These are phyloP conservation scores for Aspergillus bertholletiae DNA, from an alignment of 495 filamentous ascomycete species.

Conservation along the genomic window DNA sequence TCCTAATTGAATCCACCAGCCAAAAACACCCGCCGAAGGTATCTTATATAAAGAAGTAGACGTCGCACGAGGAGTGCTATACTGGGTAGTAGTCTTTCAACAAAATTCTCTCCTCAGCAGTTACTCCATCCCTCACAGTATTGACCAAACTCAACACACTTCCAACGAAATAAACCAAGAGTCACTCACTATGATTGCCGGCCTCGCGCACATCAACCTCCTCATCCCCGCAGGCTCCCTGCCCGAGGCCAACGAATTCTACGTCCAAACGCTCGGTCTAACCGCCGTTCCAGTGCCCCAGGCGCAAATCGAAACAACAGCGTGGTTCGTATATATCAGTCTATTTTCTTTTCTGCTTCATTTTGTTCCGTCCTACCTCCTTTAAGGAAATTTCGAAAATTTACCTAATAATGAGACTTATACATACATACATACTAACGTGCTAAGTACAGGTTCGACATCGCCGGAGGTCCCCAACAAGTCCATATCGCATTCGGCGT, in stretches of 20 bases:
- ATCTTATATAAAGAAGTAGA: too few relatives aligned
- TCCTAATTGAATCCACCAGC: too few relatives aligned
- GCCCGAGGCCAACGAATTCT: conserved; percentile 51
- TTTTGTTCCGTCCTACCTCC: not conserved
- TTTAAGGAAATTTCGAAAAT: too few relatives aligned
- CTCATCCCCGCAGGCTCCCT: conserved; percentile 52
- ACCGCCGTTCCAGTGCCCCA: conserved; percentile 46
- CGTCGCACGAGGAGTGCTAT: too few relatives aligned
- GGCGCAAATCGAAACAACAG: conserved; percentile 43
- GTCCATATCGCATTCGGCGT: conserved; percentile 53
- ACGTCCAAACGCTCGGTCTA: conserved; percentile 51
- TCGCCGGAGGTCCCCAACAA: conserved; percentile 54
- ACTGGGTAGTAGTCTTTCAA: too few relatives aligned
- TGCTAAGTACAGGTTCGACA: conserved; percentile 60
- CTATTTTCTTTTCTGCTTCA: too few relatives aligned
- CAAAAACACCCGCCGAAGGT: too few relatives aligned
- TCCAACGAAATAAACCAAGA: not conserved
- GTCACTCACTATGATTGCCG: conserved; percentile 57
- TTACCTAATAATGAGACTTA: too few relatives aligned
- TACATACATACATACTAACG: too few relatives aligned
- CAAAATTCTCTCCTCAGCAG: too few relatives aligned
- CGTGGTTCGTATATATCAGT: conserved; percentile 42
- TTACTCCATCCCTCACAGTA: too few relatives aligned
- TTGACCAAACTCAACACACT: not conserved
- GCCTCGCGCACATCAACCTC: conserved; percentile 59